Percentiles rank a stretch among this genome's conserved stretches.
These are phyloP conservation scores for Chlamydomonas applanata DNA, from an alignment of 139 green algal species.

Conservation along the genomic window DNA sequence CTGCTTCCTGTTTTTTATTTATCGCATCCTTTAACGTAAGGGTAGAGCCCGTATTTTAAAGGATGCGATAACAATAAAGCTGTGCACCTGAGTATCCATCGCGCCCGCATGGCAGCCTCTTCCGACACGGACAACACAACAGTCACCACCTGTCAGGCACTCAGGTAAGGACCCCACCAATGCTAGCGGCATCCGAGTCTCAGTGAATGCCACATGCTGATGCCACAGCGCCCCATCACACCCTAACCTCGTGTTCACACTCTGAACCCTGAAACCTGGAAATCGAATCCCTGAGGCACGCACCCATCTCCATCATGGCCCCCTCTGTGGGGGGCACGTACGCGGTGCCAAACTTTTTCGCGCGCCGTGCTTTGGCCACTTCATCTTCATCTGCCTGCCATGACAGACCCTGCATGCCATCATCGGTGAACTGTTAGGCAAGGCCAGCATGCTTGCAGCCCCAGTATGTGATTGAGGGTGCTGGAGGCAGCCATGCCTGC, in stretches of 20 bases:
- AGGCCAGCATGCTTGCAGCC: too few species aligned
- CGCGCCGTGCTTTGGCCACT: slow-evolving; percentile 49
- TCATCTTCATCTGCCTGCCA: slow-evolving; percentile 41
- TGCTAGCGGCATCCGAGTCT: background rate
- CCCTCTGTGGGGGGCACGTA: slow-evolving; percentile 51
- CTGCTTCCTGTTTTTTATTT: too few species aligned
- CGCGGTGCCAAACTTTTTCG: slow-evolving; percentile 64
- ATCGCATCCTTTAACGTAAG: too few species aligned
- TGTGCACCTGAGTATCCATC: too few species aligned
- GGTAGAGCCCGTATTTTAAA: too few species aligned
- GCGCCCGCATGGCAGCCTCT: too few species aligned
- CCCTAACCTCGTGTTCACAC: background rate
- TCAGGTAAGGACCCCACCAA: background rate
- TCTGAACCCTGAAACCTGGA: background rate
- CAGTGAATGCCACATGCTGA: background rate
- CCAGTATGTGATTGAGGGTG: too few species aligned
- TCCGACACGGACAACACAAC: too few species aligned
- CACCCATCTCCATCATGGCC: slow-evolving; percentile 68
- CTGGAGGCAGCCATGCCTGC: too few species aligned
- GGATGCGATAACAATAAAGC: too few species aligned
- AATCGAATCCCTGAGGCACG: background rate
- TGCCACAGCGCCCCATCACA: background rate
- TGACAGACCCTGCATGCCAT: background rate
- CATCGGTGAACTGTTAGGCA: too few species aligned
- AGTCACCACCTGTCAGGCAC: background rate